Evolutionary conservation across 176 grass and related monocot species (phyloP).

Genomic region (Carex cristatella): DNA sequence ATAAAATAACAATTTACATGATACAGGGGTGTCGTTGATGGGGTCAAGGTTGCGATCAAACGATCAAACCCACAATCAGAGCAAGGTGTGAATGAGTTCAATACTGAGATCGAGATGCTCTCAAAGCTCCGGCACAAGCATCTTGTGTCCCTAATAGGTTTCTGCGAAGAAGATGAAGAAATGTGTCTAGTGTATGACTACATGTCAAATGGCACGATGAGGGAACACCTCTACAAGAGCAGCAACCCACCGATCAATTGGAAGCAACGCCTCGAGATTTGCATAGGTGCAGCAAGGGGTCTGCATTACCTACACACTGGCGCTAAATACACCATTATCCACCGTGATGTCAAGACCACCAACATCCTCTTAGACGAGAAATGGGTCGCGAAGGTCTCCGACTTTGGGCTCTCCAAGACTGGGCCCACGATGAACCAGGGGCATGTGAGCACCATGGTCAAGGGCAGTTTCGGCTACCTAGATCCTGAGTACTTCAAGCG

Average conservation of each 20-base stretch:
- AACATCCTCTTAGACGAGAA: constrained; percentile 79
- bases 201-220: constrained; percentile 75
- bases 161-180: constrained; percentile 70
- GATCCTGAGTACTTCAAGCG: constrained; percentile 86
- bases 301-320: constrained; percentile 91
- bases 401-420: constrained; percentile 84
- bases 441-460: constrained; percentile 88
- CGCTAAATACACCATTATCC: constrained; percentile 90
- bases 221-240: constrained; percentile 78
- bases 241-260: constrained; percentile 58
- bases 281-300: constrained; percentile 69
- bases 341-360: constrained; percentile 91
- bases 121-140: constrained; percentile 88
- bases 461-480: constrained; percentile 87
- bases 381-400: constrained; percentile 85
- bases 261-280: constrained; percentile 70
- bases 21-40: constrained; percentile 49
- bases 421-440: constrained; percentile 64
- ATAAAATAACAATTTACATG: neutral
- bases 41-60: constrained; percentile 70
- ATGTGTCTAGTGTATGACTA: constrained; percentile 85
- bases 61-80: constrained; percentile 69
- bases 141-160: constrained; percentile 82
- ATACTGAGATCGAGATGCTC: constrained; percentile 95
- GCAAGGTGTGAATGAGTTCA: constrained; percentile 79